These are phyloP conservation scores for Coemansia sp. DNA, from an alignment of 371 early-diverging fungal species.

Conservation along the genomic window DNA sequence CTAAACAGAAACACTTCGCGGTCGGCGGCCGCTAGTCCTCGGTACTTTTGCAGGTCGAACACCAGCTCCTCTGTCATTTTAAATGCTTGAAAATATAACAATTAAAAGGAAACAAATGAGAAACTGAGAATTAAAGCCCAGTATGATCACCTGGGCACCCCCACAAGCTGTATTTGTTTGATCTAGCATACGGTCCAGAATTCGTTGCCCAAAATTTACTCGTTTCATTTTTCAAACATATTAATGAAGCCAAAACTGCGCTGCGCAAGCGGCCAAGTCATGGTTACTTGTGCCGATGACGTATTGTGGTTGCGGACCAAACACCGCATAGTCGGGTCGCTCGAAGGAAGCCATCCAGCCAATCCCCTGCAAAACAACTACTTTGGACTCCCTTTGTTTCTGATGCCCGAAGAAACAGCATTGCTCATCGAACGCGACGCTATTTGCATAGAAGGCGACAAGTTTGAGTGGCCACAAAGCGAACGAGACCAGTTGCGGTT, in stretches of 20 bases:
- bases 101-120: no score
- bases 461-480: constrained; percentile 35
- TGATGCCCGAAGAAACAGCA: constrained; percentile 55
- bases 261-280: constrained; percentile 22
- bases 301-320: constrained; percentile 41
- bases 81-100: no score
- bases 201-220: no score
- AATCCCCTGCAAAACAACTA: constrained; percentile 55
- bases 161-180: no score
- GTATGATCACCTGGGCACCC: no score
- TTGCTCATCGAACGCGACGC: constrained; percentile 43
- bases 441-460: neutral
- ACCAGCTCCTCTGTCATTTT: neutral
- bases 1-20: constrained; percentile 48
- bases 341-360: constrained; percentile 53
- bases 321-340: constrained; percentile 52
- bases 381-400: constrained; percentile 52
- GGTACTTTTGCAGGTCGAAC: neutral
- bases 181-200: no score
- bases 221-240: no score
- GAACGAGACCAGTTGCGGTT: constrained; percentile 26
- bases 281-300: constrained; percentile 20
- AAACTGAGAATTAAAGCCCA: no score
- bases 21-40: constrained; percentile 13
- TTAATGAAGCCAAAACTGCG: constrained; percentile 1